Evolutionary conservation across 306 rosid species (phyloP).

Genomic region (Cucumis hystrix): DNA sequence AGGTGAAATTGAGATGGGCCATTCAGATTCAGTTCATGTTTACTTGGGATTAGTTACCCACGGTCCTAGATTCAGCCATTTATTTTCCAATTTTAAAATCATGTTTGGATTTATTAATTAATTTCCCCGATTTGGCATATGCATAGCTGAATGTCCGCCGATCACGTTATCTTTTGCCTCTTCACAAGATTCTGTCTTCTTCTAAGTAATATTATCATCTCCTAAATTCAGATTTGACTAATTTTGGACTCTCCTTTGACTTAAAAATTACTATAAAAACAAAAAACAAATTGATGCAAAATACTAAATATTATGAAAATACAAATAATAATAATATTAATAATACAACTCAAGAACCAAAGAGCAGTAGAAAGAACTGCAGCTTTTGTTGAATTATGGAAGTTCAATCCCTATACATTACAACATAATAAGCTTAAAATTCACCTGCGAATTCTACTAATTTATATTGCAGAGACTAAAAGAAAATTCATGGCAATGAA

Average conservation of each 20-base stretch:
- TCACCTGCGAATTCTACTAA: background rate
- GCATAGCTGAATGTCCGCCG: background rate
- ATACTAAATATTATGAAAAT: background rate
- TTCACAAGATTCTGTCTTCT: background rate
- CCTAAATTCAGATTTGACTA: background rate
- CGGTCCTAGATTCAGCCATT: background rate
- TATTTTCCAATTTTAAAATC: background rate
- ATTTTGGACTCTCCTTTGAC: background rate
- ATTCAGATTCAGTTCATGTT: background rate
- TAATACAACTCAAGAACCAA: background rate
- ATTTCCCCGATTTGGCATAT: background rate
- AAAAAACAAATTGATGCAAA: background rate
- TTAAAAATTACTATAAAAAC: background rate
- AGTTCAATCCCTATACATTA: background rate
- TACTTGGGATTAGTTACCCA: background rate
- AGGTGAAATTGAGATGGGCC: background rate
- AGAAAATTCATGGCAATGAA: background rate
- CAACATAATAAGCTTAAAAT: background rate
- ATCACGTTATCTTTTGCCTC: background rate
- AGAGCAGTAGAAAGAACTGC: background rate
- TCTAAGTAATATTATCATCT: background rate
- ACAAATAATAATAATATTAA: background rate
- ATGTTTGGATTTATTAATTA: background rate
- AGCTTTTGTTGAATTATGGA: constrained; percentile 1
- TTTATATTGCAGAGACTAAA: background rate